Evolutionary conservation across 306 rosid genomes (phyloP).

Genomic region (Fagus crenata): DNA sequence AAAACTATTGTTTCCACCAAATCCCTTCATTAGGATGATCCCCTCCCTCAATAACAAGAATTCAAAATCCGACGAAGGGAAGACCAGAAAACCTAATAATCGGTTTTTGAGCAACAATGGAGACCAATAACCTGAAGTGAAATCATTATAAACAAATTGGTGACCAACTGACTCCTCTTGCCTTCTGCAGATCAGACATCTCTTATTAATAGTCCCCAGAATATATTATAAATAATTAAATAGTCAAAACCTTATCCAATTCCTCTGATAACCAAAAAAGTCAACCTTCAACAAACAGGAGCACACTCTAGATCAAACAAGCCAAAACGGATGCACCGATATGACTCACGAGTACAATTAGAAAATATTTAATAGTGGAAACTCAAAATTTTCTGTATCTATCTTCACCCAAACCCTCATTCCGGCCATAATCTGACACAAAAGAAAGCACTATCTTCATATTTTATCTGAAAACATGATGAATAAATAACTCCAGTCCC

Average conservation of each 20-base stretch:
- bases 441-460: background rate
- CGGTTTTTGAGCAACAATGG: background rate
- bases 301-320: background rate
- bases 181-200: background rate
- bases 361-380: background rate
- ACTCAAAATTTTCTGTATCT: background rate
- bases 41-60: background rate
- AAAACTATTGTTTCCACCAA: background rate
- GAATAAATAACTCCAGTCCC: background rate
- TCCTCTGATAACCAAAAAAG: background rate
- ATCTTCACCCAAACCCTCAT: background rate
- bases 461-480: background rate
- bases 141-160: background rate
- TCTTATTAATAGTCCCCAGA: background rate
- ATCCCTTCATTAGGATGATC: background rate
- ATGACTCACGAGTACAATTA: background rate
- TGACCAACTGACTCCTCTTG: background rate
- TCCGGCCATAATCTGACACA: background rate
- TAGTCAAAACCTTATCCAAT: conserved; percentile 1
- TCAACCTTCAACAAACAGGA: background rate
- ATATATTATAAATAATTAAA: background rate
- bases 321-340: background rate
- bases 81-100: background rate
- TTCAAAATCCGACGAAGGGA: background rate
- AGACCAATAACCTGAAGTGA: background rate